These are phyloP conservation scores for Termitomyces sp. DNA, from an alignment of 1,284 basidiomycete species.

Conservation along the genomic window DNA sequence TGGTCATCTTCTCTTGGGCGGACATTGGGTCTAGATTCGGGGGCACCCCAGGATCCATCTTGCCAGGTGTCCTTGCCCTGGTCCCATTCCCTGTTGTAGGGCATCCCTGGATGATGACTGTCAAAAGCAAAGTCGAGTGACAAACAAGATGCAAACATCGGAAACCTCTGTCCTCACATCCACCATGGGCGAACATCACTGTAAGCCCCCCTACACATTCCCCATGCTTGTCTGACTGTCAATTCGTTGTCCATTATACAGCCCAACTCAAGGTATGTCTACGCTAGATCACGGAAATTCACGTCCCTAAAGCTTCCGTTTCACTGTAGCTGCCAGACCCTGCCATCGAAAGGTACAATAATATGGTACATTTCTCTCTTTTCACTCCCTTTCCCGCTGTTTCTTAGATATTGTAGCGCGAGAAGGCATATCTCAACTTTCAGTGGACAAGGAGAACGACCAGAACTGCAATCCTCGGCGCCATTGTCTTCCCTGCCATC, in stretches of 20 bases:
- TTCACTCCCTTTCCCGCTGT: neutral
- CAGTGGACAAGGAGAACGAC: slow-evolving; percentile 66
- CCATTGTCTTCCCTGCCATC: slow-evolving; percentile 29
- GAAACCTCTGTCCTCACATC: slow-evolving; percentile 32
- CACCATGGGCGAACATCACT: slow-evolving; percentile 35
- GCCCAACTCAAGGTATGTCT: slow-evolving; percentile 33
- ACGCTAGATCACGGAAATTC: neutral
- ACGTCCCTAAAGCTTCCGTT: slow-evolving; percentile 6
- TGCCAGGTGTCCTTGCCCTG: slow-evolving; percentile 61
- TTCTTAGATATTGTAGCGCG: slow-evolving; percentile 48
- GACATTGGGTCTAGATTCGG: slow-evolving; percentile 34
- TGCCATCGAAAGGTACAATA: slow-evolving; percentile 75
- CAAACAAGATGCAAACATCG: slow-evolving; percentile 36
- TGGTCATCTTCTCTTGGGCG: slow-evolving; percentile 65
- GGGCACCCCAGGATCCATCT: slow-evolving; percentile 40
- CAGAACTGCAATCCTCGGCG: slow-evolving; percentile 43
- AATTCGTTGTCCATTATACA: slow-evolving; percentile 12
- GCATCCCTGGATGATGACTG: slow-evolving; percentile 42
- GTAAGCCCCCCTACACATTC: slow-evolving; percentile 28
- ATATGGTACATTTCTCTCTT: slow-evolving; percentile 50
- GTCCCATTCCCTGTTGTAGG: slow-evolving; percentile 80
- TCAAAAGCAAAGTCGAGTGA: slow-evolving; percentile 15
- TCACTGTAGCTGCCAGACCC: slow-evolving; percentile 56
- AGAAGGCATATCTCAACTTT: slow-evolving; percentile 76
- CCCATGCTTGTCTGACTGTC: slow-evolving; percentile 7